These are phyloP conservation scores for Sugiyamaella pinicola DNA, from an alignment of 1,139 yeast genomes.

Conservation along the genomic window DNA sequence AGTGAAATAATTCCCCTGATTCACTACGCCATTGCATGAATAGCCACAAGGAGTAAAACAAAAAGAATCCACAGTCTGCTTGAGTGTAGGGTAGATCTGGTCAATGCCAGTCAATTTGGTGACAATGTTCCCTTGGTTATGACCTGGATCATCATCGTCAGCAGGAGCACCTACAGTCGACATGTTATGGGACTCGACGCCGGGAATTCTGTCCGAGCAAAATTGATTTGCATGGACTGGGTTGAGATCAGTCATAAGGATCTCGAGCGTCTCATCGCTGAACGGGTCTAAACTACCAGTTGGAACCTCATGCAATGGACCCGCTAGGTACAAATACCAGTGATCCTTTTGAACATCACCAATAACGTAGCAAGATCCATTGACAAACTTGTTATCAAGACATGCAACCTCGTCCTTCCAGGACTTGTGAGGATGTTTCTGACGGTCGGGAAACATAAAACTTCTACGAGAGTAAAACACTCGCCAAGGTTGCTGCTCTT, in stretches of 20 bases:
- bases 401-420: slow-evolving; percentile 81
- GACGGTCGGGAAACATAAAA: slow-evolving; percentile 90
- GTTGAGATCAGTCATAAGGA: slow-evolving; percentile 85
- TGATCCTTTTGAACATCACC: slow-evolving; percentile 83
- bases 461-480: slow-evolving; percentile 89
- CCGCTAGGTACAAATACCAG: slow-evolving; percentile 85
- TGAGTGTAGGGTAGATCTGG: slow-evolving; percentile 51
- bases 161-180: slow-evolving; percentile 46
- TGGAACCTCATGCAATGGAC: slow-evolving; percentile 34
- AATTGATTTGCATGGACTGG: slow-evolving; percentile 62
- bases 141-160: slow-evolving; percentile 73
- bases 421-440: slow-evolving; percentile 74
- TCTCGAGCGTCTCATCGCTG: slow-evolving; percentile 79
- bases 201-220: slow-evolving; percentile 58
- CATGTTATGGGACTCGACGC: slow-evolving; percentile 32
- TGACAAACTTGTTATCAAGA: slow-evolving; percentile 56
- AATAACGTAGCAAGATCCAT: slow-evolving; percentile 72
- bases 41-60: slow-evolving; percentile 96
- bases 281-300: slow-evolving; percentile 22
- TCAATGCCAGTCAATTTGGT: slow-evolving; percentile 65
- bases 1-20: slow-evolving; percentile 71
- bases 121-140: slow-evolving; percentile 68
- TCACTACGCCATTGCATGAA: slow-evolving; percentile 78
- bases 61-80: slow-evolving; percentile 68
- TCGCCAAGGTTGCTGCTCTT: slow-evolving; percentile 52